A percentile compares a stretch with the other conserved stretches of the same genome.
Conservation (phyloP, 192 early-diverging fungal species). For the Coemansia sp. region DNA sequence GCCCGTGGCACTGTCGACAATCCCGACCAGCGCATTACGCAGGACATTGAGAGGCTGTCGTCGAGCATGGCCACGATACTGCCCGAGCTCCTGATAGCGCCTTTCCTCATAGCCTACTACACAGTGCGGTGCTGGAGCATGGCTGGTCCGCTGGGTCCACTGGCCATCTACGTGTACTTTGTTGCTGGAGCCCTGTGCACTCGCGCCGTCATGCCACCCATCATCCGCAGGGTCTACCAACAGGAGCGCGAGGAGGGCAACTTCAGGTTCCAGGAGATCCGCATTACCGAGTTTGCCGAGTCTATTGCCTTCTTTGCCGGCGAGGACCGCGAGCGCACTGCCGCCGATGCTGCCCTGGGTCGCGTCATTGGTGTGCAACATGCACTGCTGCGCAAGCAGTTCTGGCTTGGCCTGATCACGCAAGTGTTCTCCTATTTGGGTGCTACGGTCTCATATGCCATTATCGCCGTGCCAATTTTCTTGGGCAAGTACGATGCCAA, state of each 20-base stretch:
- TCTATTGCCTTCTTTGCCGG: slow-evolving; percentile 80
- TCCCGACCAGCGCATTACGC: slow-evolving; percentile 87
- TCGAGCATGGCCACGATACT: slow-evolving; percentile 51
- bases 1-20: slow-evolving; percentile 64
- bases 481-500: slow-evolving; percentile 71
- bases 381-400: slow-evolving; percentile 55
- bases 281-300: slow-evolving; percentile 72
- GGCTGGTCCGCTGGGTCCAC: slow-evolving; percentile 63
- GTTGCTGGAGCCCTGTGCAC: slow-evolving; percentile 59
- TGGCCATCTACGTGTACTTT: slow-evolving; percentile 74
- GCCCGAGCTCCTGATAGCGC: slow-evolving; percentile 65
- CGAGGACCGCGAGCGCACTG: slow-evolving; percentile 60
- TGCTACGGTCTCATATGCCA: slow-evolving; percentile 74
- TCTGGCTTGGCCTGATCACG: slow-evolving; percentile 54
- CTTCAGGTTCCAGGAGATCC: slow-evolving; percentile 72
- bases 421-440: slow-evolving; percentile 73
- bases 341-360: slow-evolving; percentile 59
- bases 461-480: slow-evolving; percentile 82
- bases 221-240: slow-evolving; percentile 70
- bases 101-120: slow-evolving; percentile 77
- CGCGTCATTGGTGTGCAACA: slow-evolving; percentile 56
- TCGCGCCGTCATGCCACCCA: slow-evolving; percentile 67
- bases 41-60: slow-evolving; percentile 83
- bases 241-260: slow-evolving; percentile 82
- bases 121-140: slow-evolving; percentile 68